phyloP scores from a whole-genome alignment of 2,329 filamentous ascomycete genomes.

The Zasmidium cellare region DNA sequence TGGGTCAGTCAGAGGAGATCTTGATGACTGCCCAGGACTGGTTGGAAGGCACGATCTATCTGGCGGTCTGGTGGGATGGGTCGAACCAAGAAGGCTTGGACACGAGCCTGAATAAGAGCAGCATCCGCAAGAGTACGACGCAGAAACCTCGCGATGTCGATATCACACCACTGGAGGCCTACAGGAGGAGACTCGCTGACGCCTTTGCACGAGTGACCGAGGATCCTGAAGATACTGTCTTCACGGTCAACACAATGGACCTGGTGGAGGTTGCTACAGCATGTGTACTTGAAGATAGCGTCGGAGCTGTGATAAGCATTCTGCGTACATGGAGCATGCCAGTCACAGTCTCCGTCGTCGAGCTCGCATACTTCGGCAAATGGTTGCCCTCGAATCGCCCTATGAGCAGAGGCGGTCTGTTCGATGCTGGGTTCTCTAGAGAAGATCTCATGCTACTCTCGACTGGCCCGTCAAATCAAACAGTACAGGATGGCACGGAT shows the following conservation, averaged over 20 bases:
- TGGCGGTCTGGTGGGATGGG: constrained; percentile 93
- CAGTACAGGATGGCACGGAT: constrained; percentile 66
- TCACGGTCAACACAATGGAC: constrained; percentile 74
- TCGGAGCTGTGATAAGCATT: constrained; percentile 72
- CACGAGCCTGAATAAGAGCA: constrained; percentile 47
- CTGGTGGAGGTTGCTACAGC: constrained; percentile 79
- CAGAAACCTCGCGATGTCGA: constrained; percentile 49
- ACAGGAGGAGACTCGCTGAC: constrained; percentile 70
- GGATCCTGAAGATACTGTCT: constrained; percentile 62
- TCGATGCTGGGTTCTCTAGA: constrained; percentile 69
- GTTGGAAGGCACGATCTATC: constrained; percentile 81
- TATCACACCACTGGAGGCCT: constrained; percentile 62
- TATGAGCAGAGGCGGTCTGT: constrained; percentile 49
- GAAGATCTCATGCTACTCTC: constrained; percentile 85
- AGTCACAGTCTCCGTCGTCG: constrained; percentile 73
- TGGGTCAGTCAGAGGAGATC: constrained; percentile 75
- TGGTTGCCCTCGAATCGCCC: constrained; percentile 69
- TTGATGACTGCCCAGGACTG: constrained; percentile 80
- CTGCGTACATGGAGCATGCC: constrained; percentile 79
- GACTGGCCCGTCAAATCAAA: constrained; percentile 58
- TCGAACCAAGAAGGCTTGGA: constrained; percentile 55
- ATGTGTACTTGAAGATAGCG: constrained; percentile 78
- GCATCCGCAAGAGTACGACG: constrained; percentile 35
- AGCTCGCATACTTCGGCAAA: constrained; percentile 77
- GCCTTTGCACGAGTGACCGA: constrained; percentile 67